phyloP scores from a whole-genome alignment of 257 asterid species.

The Parsonsia alboflavescens region DNA sequence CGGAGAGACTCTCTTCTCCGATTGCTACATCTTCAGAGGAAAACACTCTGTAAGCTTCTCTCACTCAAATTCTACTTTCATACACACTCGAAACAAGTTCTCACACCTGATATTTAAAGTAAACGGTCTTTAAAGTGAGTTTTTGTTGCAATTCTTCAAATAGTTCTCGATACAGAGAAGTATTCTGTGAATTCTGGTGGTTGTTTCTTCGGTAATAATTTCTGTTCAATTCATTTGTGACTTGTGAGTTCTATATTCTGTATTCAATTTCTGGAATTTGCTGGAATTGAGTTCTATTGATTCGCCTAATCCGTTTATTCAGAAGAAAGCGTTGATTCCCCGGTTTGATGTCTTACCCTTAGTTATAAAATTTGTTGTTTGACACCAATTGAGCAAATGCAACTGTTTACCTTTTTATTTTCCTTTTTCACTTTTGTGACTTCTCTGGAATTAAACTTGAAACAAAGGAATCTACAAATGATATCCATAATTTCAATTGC shows the following conservation, averaged over 20 bases:
- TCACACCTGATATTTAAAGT: not conserved
- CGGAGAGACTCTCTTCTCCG: slow-evolving; percentile 19
- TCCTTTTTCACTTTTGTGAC: not conserved
- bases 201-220: not conserved
- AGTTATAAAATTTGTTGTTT: not conserved
- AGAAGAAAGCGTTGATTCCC: not conserved
- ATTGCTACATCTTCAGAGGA: slow-evolving; percentile 34
- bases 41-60: slow-evolving; percentile 48
- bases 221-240: not conserved
- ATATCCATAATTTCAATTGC: not conserved
- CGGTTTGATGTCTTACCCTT: not conserved
- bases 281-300: not conserved
- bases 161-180: not conserved
- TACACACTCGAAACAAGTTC: not conserved
- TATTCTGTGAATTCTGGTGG: not conserved
- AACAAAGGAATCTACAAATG: not conserved
- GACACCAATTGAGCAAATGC: not conserved
- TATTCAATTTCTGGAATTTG: not conserved
- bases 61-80: not conserved
- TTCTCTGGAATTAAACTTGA: not conserved
- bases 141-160: not conserved
- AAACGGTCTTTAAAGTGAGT: not conserved
- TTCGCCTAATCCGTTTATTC: not conserved
- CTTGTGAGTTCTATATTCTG: not conserved
- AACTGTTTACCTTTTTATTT: not conserved